Evolutionary conservation across 257 asterid species (phyloP), one percentile per base, ranked within the genome.

Genomic region (Echium plantagineum): DNA sequence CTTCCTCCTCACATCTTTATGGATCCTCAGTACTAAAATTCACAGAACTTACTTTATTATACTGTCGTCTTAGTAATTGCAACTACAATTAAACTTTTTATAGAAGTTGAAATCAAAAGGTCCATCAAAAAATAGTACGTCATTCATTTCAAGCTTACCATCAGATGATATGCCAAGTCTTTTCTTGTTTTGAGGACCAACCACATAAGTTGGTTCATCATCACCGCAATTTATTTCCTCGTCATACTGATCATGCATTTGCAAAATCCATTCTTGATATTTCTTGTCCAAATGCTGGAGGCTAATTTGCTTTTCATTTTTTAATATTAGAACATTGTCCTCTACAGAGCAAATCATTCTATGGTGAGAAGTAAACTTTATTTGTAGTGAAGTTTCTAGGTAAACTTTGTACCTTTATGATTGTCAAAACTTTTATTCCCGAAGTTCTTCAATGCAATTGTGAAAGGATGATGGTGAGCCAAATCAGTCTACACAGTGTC

Each of bases 231-330:
- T 80, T 61, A 66, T 63, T 66, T 85, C 94, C 61, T 64, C 78
- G 32, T 87, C 94, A 70, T 76, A 83, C 5, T 5, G 68, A 18
- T 52, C 74, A 63, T 87, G 96, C 93, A 87, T 85, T 26, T 71
- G 69, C 49, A 66, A 13, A 69, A 84, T 52, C 96, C 96, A 87
- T 0, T 71, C 89, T 24, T 65, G 60, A 55, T 83, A 87, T 46
- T 57, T 76, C 73, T 76, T 85, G 67, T 83, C 89, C 59, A 85
- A 76, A 66, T 79, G 78, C n/a, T 63, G 3, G 28, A 77, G 74
- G 56, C 64, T 61, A 73, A 87, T 48, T 38, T 68, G 63, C 62
- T 77, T 81, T 56, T 80, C 86, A 59, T 80, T 84, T 69, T 66
- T 78, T 9, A 1, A 1, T 52, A 83, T 76, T 57, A 74, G 72